Conservation (phyloP, 2,329 filamentous ascomycete species). For the Colletotrichum tropicicola region DNA sequence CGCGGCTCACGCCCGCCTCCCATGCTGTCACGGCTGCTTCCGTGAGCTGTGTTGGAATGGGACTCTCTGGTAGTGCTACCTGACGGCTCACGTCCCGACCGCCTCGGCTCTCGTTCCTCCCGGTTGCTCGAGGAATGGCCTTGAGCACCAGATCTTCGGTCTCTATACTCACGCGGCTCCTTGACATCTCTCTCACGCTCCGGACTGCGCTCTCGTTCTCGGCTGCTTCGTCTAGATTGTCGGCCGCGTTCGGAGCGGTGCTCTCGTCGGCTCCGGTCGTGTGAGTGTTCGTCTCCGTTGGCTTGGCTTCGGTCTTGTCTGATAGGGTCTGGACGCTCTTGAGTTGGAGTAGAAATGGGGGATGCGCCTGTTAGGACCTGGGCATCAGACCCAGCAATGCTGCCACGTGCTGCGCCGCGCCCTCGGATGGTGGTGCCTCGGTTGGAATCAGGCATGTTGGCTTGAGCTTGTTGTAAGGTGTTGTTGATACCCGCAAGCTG, state of each 20-base stretch:
- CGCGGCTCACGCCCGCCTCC: conserved; percentile 24
- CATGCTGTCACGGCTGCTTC: conserved; percentile 33
- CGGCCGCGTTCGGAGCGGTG: conserved; percentile 50
- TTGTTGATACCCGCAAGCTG: conserved; percentile 69
- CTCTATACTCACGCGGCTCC: conserved; percentile 54
- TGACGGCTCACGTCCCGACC: conserved; percentile 29
- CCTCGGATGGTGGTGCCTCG: conserved; percentile 46
- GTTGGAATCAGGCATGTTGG: conserved; percentile 47
- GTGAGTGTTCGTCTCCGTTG: conserved; percentile 48
- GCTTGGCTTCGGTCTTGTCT: conserved; percentile 45
- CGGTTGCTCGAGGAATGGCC: conserved; percentile 33
- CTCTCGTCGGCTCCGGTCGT: conserved; percentile 55
- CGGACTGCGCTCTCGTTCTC: conserved; percentile 56
- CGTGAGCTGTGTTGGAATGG: conserved; percentile 29
- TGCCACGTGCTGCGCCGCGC: conserved; percentile 48
- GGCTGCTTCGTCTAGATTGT: conserved; percentile 48
- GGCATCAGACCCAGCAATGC: conserved; percentile 62
- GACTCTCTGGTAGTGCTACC: conserved; percentile 23
- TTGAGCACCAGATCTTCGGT: conserved; percentile 46
- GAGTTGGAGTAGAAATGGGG: conserved; percentile 55
- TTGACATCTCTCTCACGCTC: conserved; percentile 57
- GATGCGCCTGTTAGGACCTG: conserved; percentile 66
- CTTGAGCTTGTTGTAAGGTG: conserved; percentile 62
- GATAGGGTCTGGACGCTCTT: conserved; percentile 57
- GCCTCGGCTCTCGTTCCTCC: conserved; percentile 38